Evolutionary conservation across 2,329 filamentous ascomycete species (phyloP), one percentile per base, ranked within the genome.

Genomic region (Talaromyces sp.): DNA sequence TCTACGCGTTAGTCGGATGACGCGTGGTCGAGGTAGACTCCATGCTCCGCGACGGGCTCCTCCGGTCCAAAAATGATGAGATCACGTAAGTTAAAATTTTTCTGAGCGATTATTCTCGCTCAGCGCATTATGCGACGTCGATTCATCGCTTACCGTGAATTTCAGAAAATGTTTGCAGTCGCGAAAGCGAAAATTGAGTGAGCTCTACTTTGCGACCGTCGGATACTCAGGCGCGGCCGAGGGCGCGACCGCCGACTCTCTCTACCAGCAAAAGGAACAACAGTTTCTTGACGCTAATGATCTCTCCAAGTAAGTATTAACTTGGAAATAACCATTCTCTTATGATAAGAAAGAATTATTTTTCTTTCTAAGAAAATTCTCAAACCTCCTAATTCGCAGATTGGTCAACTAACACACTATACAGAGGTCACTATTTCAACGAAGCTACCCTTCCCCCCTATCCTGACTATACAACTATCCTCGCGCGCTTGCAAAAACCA

Each of bases 141-240:
- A 65, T 64, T 66, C 68, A 64, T 73, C 66, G 71, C 74, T 76
- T 65, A 77, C 67, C 68, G 67, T 61, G 62, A 69, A 66, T 75
- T 73, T 66, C 69, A 80, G 78, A 74, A 75, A 73, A 72, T 80
- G 79, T 83, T 85, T 89, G 82, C 84, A 83, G 77, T 91, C 89
- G 83, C 89, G 90, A 78, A 94, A 95, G 85, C 88, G 91, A 77
- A 95, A 95, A 83, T 84, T 96, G 74, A 88, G 88, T 75, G 89
- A 94, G 80, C 84, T 96, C 70, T 96, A 89, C 81, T 85, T 90
- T 83, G 88, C 90, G 81, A 89, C 88, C 75, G 85, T 87, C 74
- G 75, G 81, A 65, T 73, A 79, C 67, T 69, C 72, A 66, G 71
- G 70, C 69, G 76, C 77, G 69, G 75, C 72, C 75, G 77, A 82